Percentiles rank a stretch among this genome's conserved stretches.
These are phyloP conservation scores for Trichoderma koningii DNA, from an alignment of 2,329 filamentous ascomycete species.

Conservation along the genomic window DNA sequence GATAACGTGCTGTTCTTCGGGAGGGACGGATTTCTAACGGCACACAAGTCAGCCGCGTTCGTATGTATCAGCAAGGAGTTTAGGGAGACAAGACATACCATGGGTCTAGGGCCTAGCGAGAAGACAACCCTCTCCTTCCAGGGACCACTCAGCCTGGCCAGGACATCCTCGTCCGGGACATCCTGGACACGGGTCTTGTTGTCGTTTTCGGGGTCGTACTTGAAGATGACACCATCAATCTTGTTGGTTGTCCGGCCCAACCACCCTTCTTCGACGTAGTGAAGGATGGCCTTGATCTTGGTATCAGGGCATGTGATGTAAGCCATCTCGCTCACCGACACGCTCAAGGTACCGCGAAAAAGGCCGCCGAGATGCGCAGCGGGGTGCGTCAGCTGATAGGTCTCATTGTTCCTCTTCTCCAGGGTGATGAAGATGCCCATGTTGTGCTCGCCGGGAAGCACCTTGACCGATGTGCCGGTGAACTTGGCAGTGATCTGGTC, in stretches of 20 bases:
- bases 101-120: slow-evolving; percentile 59
- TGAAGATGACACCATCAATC: slow-evolving; percentile 88
- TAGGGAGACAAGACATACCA: slow-evolving; percentile 53
- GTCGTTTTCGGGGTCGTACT: slow-evolving; percentile 85
- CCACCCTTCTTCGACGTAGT: slow-evolving; percentile 95
- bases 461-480: slow-evolving; percentile 90
- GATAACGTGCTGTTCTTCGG: slow-evolving; percentile 69
- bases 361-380: slow-evolving; percentile 90
- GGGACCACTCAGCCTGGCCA: slow-evolving; percentile 78
- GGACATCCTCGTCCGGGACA: slow-evolving; percentile 79
- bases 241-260: slow-evolving; percentile 88
- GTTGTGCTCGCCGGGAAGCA: slow-evolving; percentile 90
- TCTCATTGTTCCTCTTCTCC: slow-evolving; percentile 77
- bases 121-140: slow-evolving; percentile 76
- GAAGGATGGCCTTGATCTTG: slow-evolving; percentile 84
- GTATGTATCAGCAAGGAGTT: not conserved
- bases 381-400: slow-evolving; percentile 93
- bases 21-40: slow-evolving; percentile 46
- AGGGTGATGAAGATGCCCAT: slow-evolving; percentile 92
- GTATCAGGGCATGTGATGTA: slow-evolving; percentile 90
- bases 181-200: slow-evolving; percentile 78
- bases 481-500: slow-evolving; percentile 98
- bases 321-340: slow-evolving; percentile 87
- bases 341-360: slow-evolving; percentile 80
- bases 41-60: not conserved